Evolutionary conservation across 2,329 filamentous ascomycete species (phyloP), one percentile per base, ranked within the genome.

Genomic region (Colletotrichum sojae): DNA sequence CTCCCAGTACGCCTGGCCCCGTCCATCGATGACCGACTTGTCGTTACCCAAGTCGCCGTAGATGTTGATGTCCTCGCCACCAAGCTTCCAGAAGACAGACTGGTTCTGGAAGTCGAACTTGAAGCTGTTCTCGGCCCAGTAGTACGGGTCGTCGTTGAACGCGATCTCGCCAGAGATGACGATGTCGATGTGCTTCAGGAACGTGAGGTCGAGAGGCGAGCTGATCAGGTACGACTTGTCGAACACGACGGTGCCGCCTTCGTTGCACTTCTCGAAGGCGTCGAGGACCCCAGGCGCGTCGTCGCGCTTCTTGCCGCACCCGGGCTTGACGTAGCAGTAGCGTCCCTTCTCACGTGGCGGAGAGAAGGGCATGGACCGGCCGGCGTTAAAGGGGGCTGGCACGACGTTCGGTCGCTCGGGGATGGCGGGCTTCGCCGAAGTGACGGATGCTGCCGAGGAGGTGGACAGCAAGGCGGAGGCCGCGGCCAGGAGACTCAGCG

Each of bases 101-200:
- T 87, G 85, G 68, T 92, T 92, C 73, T 93, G 91, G 78, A 88
- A 93, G 6, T 80, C 82, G 18, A 90, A 89, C 62, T 85, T 85
- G 83, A 92, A 92, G 51, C 85, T 83, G 74, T 92, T 85, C 6
- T 83, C 84, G 71, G 90, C 84, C 91, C 91, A 93, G 78, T 92
- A 93, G 71, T 88, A 84, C 1, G 89, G 90, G 74, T 93, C 88
- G 60, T 90, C 85, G 60, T 86, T 88, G 79, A 93, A 93, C 64
- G 86, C 81, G 18, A 92, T 83, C 20, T 84, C 84, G 25, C 88
- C 89, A 0, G 76, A 77, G 62, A 80, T 82, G 82, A 88, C 85
- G 2, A 92, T 79, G 76, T 93, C 91, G 25, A 93, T 83, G 72
- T 88, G 82, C 53, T 88, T 82, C 18, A 92, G 79, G 75, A 90